Evolutionary conservation across 768 basidiomycete genomes (phyloP).

Genomic region (Leccinum subtestaceum): DNA sequence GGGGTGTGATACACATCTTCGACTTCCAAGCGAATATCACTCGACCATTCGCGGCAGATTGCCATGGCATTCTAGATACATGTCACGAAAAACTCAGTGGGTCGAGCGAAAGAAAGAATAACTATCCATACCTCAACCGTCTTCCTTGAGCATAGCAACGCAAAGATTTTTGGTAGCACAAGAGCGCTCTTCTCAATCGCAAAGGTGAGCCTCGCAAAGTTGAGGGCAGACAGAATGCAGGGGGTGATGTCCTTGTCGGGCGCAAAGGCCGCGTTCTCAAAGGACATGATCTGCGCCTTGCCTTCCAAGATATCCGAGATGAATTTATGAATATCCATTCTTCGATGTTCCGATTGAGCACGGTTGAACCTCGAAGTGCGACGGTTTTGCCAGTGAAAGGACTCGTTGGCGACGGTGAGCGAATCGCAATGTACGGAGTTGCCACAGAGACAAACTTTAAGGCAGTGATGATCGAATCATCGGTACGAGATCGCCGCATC

Average conservation of each 20-base stretch:
- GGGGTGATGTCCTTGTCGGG: conserved; percentile 33
- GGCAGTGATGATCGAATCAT: background rate
- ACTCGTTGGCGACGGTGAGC: conserved; percentile 1
- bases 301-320: conserved; percentile 23
- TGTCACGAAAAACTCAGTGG: background rate
- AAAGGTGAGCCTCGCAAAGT: conserved; percentile 52
- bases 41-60: conserved; percentile 50
- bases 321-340: conserved; percentile 14
- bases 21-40: conserved; percentile 44
- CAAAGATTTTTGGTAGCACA: conserved; percentile 12
- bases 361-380: background rate
- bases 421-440: too few species aligned
- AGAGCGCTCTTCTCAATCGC: conserved; percentile 1
- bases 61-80: conserved; percentile 46
- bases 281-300: conserved; percentile 39
- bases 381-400: conserved; percentile 2
- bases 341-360: background rate
- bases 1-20: conserved; percentile 48
- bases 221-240: conserved; percentile 57
- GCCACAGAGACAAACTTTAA: background rate
- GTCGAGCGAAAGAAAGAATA: background rate
- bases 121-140: conserved; percentile 20
- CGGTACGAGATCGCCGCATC: background rate
- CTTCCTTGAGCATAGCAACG: conserved; percentile 10
- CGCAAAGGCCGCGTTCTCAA: conserved; percentile 42